Percentiles rank a stretch among this genome's conserved stretches.
Evolutionary conservation across 441 rosid species (phyloP).

Genomic region (Adansonia rubrostipa): DNA sequence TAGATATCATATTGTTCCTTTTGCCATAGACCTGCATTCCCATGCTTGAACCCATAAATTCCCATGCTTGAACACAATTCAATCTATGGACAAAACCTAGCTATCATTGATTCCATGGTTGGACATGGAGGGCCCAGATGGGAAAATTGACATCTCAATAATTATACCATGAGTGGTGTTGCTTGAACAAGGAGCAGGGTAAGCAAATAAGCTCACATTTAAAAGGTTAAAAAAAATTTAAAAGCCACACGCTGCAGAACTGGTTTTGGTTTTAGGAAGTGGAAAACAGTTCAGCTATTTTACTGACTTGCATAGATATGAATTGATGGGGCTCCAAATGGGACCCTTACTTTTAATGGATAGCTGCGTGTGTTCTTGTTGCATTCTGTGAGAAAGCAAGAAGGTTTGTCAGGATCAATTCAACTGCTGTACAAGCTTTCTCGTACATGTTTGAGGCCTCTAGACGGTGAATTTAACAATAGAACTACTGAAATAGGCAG

Average conservation of each 20-base stretch:
- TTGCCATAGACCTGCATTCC: conserved; percentile 40
- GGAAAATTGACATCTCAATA: conserved; percentile 42
- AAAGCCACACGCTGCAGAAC: conserved; percentile 12
- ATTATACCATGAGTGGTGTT: conserved; percentile 35
- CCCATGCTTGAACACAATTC: conserved; percentile 29
- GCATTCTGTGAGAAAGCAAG: conserved; percentile 19
- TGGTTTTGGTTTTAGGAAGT: conserved; percentile 19
- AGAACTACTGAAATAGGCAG: conserved; percentile 35
- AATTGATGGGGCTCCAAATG: conserved; percentile 16
- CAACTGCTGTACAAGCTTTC: conserved; percentile 6
- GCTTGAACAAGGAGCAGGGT: conserved; percentile 11
- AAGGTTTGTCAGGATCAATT: conserved; percentile 26
- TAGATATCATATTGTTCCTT: conserved; percentile 35
- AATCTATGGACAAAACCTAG: conserved; percentile 20
- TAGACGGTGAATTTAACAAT: conserved; percentile 19
- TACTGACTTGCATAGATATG: conserved; percentile 13
- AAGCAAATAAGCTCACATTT: conserved; percentile 15
- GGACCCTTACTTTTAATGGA: conserved; percentile 24
- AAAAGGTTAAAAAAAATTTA: background rate
- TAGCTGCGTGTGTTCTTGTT: conserved; percentile 29
- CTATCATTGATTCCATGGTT: conserved; percentile 35
- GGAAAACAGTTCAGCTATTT: conserved; percentile 27
- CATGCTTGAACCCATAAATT: conserved; percentile 33
- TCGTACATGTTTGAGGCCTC: conserved; percentile 16
- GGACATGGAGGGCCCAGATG: conserved; percentile 46